Evolutionary conservation across 1,284 basidiomycete species (phyloP), one percentile per base, ranked within the genome.

Genomic region (Sanghuangporus sanghuang): DNA sequence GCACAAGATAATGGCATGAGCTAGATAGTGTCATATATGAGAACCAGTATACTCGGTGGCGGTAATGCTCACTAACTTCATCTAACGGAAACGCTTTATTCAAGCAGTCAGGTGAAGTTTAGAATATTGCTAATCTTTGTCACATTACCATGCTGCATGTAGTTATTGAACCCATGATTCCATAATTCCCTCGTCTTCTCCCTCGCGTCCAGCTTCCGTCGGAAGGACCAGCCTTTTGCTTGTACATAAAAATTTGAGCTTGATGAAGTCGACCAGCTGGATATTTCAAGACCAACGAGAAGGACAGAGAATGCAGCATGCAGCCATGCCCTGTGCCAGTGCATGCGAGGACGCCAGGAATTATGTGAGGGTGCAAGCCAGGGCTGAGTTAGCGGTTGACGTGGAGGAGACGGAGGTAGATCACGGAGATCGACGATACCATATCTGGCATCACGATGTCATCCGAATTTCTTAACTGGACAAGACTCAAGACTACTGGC

Each of bases 1-100:
- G 79, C 82, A 73, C 95, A 98, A 12, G 92, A 87, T n/a, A 97
- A 75, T 1, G 95, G 95, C 16, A 87, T 85, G 35, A 97, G 81
- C 89, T 97, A 67, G 18, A 32, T 2, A n/a, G 40, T 3, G 21
- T 54, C 57, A 40, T 61, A 64, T 69, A 52, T 69, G 65, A 21
- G 60, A 53, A 42, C 57, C 46, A 27, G 46, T 44, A 14, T 42
- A 44, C 50, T 69, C 61, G 58, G 67, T 49, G 50, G 11, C 35
- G 38, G 16, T 9, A 35, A 40, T 40, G n/a, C n/a, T 14, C n/a
- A 64, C 69, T 65, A 70, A 91, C 89, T 81, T 92, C 90, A 68
- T 93, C 90, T 69, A 89, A 73, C n/a, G 91, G 91, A 70, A 91
- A 93, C 16, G 91, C 91, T 92, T 63, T 18, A 52, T 21, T 21